Conservation (phyloP, 371 early-diverging fungal genomes). For the Mortierella sp. region DNA sequence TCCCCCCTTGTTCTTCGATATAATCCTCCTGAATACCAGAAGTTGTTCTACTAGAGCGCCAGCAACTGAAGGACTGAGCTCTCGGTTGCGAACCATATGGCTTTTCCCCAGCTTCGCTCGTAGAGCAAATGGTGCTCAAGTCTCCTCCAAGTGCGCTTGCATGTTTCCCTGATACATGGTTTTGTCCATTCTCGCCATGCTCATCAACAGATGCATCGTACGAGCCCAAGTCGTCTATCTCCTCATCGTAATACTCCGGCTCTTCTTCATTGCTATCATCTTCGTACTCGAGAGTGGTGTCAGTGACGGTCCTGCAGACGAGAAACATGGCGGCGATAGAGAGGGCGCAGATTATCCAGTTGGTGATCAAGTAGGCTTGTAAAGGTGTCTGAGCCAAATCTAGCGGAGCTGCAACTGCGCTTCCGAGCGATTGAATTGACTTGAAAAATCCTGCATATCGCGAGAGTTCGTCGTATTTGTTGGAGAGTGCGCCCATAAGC, state of each 20-base stretch:
- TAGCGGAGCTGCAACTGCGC: slow-evolving; percentile 58
- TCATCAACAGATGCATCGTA: slow-evolving; percentile 1
- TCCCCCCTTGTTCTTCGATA: slow-evolving; percentile 7
- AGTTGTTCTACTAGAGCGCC: slow-evolving; percentile 15
- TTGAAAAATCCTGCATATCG: slow-evolving; percentile 78
- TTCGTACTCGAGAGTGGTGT: slow-evolving; percentile 37
- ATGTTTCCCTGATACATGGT: slow-evolving; percentile 1
- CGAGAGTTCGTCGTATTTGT: slow-evolving; percentile 77
- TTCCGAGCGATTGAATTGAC: slow-evolving; percentile 60
- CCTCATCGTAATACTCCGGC: slow-evolving; percentile 1
- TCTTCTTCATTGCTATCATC: slow-evolving; percentile 6
- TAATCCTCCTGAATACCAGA: slow-evolving; percentile 7
- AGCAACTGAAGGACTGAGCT: not conserved
- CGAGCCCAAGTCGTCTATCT: slow-evolving; percentile 1
- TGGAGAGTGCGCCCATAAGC: slow-evolving; percentile 84
- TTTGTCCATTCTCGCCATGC: not conserved
- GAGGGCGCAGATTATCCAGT: slow-evolving; percentile 58
- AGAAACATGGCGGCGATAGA: slow-evolving; percentile 56
- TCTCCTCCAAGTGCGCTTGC: slow-evolving; percentile 19
- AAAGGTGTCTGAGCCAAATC: slow-evolving; percentile 50
- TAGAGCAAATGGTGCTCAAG: slow-evolving; percentile 31
- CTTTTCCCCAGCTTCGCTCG: slow-evolving; percentile 18
- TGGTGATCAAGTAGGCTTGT: slow-evolving; percentile 57
- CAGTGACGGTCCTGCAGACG: slow-evolving; percentile 51
- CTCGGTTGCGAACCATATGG: slow-evolving; percentile 10